A percentile compares a stretch with the other conserved stretches of the same genome.
Conservation (phyloP, 192 early-diverging fungal species). For the Backusella circina region DNA sequence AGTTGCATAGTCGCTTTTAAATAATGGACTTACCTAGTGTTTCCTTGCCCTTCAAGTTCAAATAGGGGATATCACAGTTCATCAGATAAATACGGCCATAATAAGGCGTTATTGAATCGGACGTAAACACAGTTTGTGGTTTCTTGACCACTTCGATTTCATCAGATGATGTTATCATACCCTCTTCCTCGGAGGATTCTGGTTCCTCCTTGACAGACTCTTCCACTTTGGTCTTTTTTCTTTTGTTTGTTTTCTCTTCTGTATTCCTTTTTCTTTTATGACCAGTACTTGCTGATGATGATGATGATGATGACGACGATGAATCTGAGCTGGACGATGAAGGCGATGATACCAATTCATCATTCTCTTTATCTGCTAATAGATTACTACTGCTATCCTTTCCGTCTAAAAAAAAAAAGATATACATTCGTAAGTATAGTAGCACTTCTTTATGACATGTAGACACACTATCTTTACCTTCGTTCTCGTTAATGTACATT, state of each 20-base stretch:
- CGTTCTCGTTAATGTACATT: slow-evolving; percentile 41
- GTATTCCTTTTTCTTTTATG: background rate
- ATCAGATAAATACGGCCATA: slow-evolving; percentile 67
- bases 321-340: background rate
- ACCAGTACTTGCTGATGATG: background rate
- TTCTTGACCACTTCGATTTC: background rate
- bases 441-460: background rate
- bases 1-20: too few species aligned
- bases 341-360: background rate
- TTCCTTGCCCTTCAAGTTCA: slow-evolving; percentile 56
- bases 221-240: background rate
- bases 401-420: background rate
- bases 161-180: background rate
- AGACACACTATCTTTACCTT: slow-evolving; percentile 11
- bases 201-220: background rate
- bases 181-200: slow-evolving; percentile 4
- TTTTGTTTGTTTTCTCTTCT: background rate
- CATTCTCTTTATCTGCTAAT: background rate
- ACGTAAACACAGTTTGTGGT: background rate
- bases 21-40: slow-evolving; percentile 42
- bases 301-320: background rate
- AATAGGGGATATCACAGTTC: slow-evolving; percentile 55
- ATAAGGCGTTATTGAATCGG: slow-evolving; percentile 9
- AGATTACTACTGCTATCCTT: background rate
- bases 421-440: background rate